These are phyloP conservation scores for Andrographis paniculata DNA, from an alignment of 305 asterid genomes.

Conservation along the genomic window DNA sequence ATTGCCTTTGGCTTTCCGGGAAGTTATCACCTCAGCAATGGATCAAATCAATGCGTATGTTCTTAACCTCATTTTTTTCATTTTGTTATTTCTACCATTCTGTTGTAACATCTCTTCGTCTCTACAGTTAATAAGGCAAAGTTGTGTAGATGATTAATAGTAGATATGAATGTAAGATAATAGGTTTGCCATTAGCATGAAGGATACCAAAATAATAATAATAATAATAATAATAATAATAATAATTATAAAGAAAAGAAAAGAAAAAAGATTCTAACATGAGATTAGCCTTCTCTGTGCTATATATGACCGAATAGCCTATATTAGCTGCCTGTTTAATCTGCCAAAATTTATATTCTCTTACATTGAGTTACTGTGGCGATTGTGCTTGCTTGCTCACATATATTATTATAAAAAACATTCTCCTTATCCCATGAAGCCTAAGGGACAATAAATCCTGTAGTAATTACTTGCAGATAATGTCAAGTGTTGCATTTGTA, in stretches of 20 bases:
- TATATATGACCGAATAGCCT: too few relatives aligned
- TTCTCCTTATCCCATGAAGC: background rate
- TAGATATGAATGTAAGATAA: background rate
- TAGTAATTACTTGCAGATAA: conserved; percentile 17
- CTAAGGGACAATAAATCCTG: background rate
- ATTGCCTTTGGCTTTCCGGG: conserved; percentile 77
- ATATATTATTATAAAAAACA: background rate
- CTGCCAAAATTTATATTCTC: background rate
- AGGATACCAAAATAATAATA: background rate
- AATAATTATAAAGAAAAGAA: too few relatives aligned
- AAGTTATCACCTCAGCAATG: conserved; percentile 75
- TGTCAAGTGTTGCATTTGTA: conserved; percentile 13
- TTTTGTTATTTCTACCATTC: conserved; percentile 7
- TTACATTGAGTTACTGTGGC: conserved; percentile 1
- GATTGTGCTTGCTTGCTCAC: conserved; percentile 4
- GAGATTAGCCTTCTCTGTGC: too few relatives aligned
- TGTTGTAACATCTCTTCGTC: conserved; percentile 13
- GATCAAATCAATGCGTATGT: conserved; percentile 87
- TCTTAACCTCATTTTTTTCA: conserved; percentile 14
- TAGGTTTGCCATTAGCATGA: conserved; percentile 14
- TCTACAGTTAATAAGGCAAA: background rate
- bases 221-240: too few relatives aligned
- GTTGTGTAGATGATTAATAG: background rate
- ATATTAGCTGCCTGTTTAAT: too few relatives aligned
- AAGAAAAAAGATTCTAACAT: too few relatives aligned